Evolutionary conservation across 2,329 filamentous ascomycete genomes (phyloP), one percentile per base, ranked within the genome.

Genomic region (Phialophora expanda): DNA sequence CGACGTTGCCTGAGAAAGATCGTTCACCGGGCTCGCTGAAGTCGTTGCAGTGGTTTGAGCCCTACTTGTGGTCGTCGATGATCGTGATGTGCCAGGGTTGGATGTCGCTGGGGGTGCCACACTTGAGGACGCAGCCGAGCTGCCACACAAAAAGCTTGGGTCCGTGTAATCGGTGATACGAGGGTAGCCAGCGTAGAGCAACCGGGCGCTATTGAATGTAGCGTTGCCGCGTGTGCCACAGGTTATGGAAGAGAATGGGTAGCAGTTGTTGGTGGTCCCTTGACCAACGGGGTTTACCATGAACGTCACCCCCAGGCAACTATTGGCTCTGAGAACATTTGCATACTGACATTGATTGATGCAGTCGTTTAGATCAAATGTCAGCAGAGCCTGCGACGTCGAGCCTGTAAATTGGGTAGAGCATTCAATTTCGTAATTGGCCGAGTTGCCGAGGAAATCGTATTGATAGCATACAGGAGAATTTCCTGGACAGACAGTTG

Each of bases 361-460:
- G 53, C 68, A 69, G 51, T 69, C 65, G 26, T 60, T 56, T 51
- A 68, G 50, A 9, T 44, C 32, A 56, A 65, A 67, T 7, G 61
- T 57, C 24, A 69, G n/a, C 20, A 68, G 26, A 4, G 62, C 53
- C 30, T 64, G 65, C 17, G 55, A 7, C 12, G 20, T 8, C 11
- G 62, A 46, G 1, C 63, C 65, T 4, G 54, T 64, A 41, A 69
- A 69, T 7, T 12, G 14, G 8, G 68, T 69, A 20, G 30, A 26
- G 32, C 68, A 69, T 64, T 69, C 68, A 56, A 69, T 54, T 26
- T 69, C 68, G 26, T 62, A 69, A 44, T 65, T 56, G n/a, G 48
- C 64, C 1, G 50, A 32, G 38, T 57, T 63, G 53, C 65, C 65
- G 58, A 56, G 58, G 55, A 53, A 62, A 20, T 55, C 62, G 55